phyloP scores from a whole-genome alignment of 495 filamentous ascomycete genomes.

The Cudoniella acicularis region DNA sequence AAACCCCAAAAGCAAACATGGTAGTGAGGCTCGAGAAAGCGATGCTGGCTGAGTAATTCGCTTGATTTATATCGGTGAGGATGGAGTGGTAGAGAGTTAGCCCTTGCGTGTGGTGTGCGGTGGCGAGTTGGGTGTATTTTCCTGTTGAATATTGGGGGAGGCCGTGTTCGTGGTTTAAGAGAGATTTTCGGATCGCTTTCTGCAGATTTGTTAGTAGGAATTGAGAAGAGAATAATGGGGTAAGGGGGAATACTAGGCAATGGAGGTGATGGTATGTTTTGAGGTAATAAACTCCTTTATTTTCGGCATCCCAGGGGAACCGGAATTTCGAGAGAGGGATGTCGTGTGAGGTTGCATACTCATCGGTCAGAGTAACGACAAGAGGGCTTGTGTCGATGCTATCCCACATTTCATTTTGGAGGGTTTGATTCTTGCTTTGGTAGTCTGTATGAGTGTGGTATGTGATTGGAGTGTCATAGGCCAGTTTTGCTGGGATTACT shows the following conservation, averaged over 20 bases:
- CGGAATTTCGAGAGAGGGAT: background rate
- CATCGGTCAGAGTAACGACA: background rate
- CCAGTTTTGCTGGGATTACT: background rate
- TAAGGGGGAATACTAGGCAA: background rate
- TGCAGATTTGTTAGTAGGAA: background rate
- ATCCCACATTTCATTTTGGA: background rate
- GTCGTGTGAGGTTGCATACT: background rate
- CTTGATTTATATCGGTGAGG: constrained; percentile 1
- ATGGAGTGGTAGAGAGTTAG: constrained; percentile 4
- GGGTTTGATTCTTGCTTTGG: background rate
- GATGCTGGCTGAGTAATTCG: constrained; percentile 8
- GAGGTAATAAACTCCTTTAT: background rate
- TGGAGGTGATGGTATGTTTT: background rate
- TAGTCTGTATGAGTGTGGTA: background rate
- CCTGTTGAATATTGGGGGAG: background rate
- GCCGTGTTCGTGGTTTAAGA: background rate
- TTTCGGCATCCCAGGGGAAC: background rate
- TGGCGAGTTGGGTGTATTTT: background rate
- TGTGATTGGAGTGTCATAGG: background rate
- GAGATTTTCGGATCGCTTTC: background rate
- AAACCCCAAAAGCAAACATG: constrained; percentile 4
- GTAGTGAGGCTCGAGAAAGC: constrained; percentile 11
- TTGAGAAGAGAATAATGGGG: background rate
- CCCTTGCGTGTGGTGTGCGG: constrained; percentile 5
- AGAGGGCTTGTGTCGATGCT: background rate